These are phyloP conservation scores for Paraleonurus japonicus DNA, from an alignment of 257 asterid species.

Conservation along the genomic window DNA sequence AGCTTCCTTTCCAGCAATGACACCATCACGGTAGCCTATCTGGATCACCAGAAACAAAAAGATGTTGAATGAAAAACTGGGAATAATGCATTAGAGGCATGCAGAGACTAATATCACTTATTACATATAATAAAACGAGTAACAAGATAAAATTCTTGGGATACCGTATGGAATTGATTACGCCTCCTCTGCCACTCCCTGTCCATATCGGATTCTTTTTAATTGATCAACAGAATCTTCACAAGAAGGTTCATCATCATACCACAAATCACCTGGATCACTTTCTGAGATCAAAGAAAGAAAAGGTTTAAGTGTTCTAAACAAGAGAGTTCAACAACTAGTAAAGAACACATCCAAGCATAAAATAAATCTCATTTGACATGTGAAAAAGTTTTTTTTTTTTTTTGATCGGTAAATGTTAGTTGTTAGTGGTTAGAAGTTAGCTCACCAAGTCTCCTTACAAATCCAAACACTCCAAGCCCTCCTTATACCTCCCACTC, in stretches of 20 bases:
- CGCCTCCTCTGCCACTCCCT: constrained; percentile 81
- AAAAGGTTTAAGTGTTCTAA: neutral
- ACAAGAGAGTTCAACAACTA: neutral
- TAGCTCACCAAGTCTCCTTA: no score
- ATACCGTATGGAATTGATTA: constrained; percentile 76
- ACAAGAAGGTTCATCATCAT: constrained; percentile 53
- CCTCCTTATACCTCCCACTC: no score
- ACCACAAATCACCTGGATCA: constrained; percentile 56
- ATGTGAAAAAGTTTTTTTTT: neutral
- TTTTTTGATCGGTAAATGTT: no score
- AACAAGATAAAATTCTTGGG: constrained; percentile 18
- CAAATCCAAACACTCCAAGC: no score
- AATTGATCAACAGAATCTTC: constrained; percentile 38
- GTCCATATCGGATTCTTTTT: constrained; percentile 50
- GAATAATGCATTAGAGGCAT: neutral
- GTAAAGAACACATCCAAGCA: neutral
- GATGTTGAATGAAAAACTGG: neutral
- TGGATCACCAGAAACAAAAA: constrained; percentile 33
- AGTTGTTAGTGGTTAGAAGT: no score
- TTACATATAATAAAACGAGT: neutral
- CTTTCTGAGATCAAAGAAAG: constrained; percentile 36
- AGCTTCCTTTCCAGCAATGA: constrained; percentile 79
- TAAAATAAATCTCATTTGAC: constrained; percentile 11
- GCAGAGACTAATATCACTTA: neutral
- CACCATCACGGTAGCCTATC: constrained; percentile 98